Evolutionary conservation across 805 yeast species (phyloP).

Genomic region (Dipodascus geniculatus): DNA sequence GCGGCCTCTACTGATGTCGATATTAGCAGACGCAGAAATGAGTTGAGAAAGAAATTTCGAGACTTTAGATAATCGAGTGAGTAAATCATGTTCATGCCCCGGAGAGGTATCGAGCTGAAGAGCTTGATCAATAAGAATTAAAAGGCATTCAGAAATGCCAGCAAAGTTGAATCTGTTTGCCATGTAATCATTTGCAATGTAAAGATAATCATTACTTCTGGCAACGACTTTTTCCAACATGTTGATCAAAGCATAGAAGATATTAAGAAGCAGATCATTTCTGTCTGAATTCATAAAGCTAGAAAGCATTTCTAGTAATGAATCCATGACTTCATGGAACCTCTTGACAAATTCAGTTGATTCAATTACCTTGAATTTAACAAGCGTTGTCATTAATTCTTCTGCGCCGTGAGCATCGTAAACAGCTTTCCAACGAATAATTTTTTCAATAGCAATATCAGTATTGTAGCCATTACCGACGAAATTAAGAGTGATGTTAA

Average conservation of each 20-base stretch:
- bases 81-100: constrained; percentile 5
- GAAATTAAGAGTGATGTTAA: constrained; percentile 49
- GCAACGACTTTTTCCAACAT: constrained; percentile 17
- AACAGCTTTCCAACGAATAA: constrained; percentile 40
- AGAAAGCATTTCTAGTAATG: constrained; percentile 31
- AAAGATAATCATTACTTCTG: constrained; percentile 9
- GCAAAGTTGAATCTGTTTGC: constrained; percentile 25
- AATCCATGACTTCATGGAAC: constrained; percentile 19
- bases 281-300: constrained; percentile 7
- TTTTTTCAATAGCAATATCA: constrained; percentile 40
- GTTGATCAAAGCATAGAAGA: constrained; percentile 17
- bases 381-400: constrained; percentile 37
- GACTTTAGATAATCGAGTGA: constrained; percentile 11
- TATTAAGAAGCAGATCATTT: constrained; percentile 7
- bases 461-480: constrained; percentile 57
- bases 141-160: constrained; percentile 36
- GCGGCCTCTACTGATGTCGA: constrained; percentile 12
- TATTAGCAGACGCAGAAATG: constrained; percentile 11
- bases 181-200: constrained; percentile 17
- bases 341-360: constrained; percentile 39
- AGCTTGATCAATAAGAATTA: constrained; percentile 6
- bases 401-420: constrained; percentile 33
- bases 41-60: constrained; percentile 10
- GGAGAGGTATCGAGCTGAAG: constrained; percentile 3
- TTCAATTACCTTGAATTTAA: constrained; percentile 42